Evolutionary conservation across 768 basidiomycete genomes (phyloP), one percentile per base, ranked within the genome.

Genomic region (Fistulinella prunicolor): DNA sequence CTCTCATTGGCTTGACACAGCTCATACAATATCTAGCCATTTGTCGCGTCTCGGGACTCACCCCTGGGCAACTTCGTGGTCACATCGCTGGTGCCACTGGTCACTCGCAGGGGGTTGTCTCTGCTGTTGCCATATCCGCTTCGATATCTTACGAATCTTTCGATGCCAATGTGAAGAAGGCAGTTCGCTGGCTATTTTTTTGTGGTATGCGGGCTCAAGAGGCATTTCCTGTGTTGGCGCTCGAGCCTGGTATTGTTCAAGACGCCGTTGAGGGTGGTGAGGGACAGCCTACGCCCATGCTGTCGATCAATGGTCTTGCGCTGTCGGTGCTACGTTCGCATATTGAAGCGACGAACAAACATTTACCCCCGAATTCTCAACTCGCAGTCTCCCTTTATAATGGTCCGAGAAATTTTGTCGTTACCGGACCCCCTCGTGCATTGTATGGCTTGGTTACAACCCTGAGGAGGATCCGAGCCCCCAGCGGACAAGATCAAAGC

Each of bases 81-180:
- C 79, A 79, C 38, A 77, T 98, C 46, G 75, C 81, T 9, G 95
- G 95, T 28, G 82, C 94, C 3, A 98, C 96, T 14, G 96, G 96
- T 26, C 96, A 99, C 71, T 97, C 94, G 2, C 95, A 98, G 68
- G 96, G 96, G 56, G 83, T 99, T 58, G 85, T 96, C 40, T 91
- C 94, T 12, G 96, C 96, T n/a, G 80, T 94, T 44, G 85, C 81
- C 32, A 82, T 97, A 60, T 79, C 94, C 7, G 82, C 89, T 5
- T 92, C 94, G 5, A 75, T 75, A 16, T 82, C 83, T 21, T 82
- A 84, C 51, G 84, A 85, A 39, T 83, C 85, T 3, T 89, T 92
- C 68, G 72, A 78, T 47, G 70, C 70, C 49, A 95, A 96, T 69
- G 76, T 83, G 9, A 73, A 77, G 63, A 94, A 95, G 67, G 91